Conservation (phyloP, 2,329 filamentous ascomycete species). For the Pseudocercospora vitis region DNA sequence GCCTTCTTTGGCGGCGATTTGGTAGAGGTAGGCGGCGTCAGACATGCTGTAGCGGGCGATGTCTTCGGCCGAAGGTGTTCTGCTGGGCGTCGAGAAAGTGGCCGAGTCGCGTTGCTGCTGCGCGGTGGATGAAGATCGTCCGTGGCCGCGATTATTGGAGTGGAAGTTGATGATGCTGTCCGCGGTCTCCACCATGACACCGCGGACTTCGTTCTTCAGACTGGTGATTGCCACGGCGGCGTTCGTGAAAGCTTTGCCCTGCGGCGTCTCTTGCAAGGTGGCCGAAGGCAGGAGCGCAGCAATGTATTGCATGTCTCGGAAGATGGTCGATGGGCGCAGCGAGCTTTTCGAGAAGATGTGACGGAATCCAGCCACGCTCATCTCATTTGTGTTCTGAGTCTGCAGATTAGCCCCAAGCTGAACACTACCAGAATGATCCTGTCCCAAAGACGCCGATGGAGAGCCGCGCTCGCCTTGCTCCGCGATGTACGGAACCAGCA, state of each 20-base stretch:
- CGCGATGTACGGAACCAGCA: conserved; percentile 44
- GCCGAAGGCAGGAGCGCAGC: conserved; percentile 60
- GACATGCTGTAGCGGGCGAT: conserved; percentile 67
- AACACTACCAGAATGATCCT: background rate
- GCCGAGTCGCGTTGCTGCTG: conserved; percentile 38
- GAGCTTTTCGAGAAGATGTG: conserved; percentile 46
- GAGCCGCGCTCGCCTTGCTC: conserved; percentile 10
- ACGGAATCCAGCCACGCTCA: conserved; percentile 30
- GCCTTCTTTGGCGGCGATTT: conserved; percentile 91
- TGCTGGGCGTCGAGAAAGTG: conserved; percentile 32
- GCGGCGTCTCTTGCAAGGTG: conserved; percentile 55
- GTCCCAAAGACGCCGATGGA: conserved; percentile 19
- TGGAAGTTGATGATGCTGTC: conserved; percentile 69
- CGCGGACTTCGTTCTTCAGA: conserved; percentile 83
- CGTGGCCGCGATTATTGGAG: conserved; percentile 59
- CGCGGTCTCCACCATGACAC: conserved; percentile 76
- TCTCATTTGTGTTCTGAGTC: conserved; percentile 13
- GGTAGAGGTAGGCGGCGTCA: conserved; percentile 85
- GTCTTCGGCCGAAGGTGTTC: conserved; percentile 29
- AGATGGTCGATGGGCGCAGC: conserved; percentile 49
- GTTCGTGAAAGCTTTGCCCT: conserved; percentile 82
- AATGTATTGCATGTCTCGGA: conserved; percentile 55
- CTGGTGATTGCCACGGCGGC: conserved; percentile 83
- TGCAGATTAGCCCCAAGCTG: background rate
- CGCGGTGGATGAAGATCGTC: conserved; percentile 34